Base-by-base conservation (phyloP, 768 basidiomycete genomes). In the Agrocybe pediades region DNA sequence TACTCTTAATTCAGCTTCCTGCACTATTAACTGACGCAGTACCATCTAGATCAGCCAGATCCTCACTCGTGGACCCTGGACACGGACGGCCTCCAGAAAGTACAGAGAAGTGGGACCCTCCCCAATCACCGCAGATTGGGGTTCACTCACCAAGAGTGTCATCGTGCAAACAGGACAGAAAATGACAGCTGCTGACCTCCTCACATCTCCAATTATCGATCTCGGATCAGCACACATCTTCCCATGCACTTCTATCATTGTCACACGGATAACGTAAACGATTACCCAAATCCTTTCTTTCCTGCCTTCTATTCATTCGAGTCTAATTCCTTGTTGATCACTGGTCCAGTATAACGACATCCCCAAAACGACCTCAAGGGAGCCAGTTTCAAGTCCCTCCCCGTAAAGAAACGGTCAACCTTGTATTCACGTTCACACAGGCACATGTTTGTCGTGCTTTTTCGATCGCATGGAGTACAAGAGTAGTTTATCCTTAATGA, bases 131-230 rank as follows among this genome's bases (percentile, higher is more conserved):
- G 33, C 33, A 36, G 13, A 15, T 36, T 36, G 33, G 33, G 33
- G 33, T 36, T n/a, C 33, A 54, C 65, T 39, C 45, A 42, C 26
- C 53, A 41, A n/a, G n/a, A n/a, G 52, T 40, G 41, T 45, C 29
- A 46, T 24, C 17, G 41, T 46, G 46, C 45, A 47, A 24, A 23
- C 41, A 7, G 7, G 29, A 15, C 7, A 30, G 16, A 26, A 26
- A 17, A 26, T 46, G 45, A 27, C 15, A 46, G 9, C 45, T 23
- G 26, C 17, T 11, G n/a, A 46, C 25, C 20, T 46, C 17, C 16
- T 39, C 21, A 13, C 48, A 17, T 36, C 11, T 49, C 17, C 30
- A 9, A 49, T 36, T 33, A 27, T 16, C 20, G 51, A 52, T 52
- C 43, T 52, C 51, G 51, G 51, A 52, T 52, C 51, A 43, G 42